phyloP scores from a whole-genome alignment of 2,329 filamentous ascomycete species.

The Sclerotinia minor region DNA sequence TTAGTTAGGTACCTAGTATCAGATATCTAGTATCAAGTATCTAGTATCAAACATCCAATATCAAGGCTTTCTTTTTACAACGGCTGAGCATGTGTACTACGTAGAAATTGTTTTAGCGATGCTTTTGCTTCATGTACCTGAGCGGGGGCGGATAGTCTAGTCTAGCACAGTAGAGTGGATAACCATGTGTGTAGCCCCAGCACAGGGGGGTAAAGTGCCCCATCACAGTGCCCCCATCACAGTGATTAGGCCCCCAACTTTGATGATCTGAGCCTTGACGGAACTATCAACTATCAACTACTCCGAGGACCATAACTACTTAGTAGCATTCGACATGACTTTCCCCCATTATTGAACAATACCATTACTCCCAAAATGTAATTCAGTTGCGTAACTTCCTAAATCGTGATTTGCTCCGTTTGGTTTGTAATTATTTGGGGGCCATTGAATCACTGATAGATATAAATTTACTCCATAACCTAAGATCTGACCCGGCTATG shows the following conservation, averaged over 20 bases:
- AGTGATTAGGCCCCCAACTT: slow-evolving; percentile 14
- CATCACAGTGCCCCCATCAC: background rate
- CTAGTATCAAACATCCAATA: no score
- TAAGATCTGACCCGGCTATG: background rate
- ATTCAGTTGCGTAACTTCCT: slow-evolving; percentile 4
- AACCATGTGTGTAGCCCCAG: background rate
- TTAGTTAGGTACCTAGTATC: background rate
- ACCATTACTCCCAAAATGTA: background rate
- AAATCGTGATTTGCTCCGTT: background rate
- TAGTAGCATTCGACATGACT: background rate
- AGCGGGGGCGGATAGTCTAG: background rate
- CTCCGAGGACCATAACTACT: no score
- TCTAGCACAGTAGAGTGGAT: background rate
- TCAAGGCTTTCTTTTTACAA: background rate
- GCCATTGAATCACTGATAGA: no score
- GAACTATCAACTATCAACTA: background rate
- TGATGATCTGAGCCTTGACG: background rate
- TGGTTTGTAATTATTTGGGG: background rate
- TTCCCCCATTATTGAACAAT: background rate
- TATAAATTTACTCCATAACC: background rate
- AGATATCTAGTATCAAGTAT: background rate
- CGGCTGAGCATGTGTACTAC: background rate
- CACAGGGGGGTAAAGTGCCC: background rate
- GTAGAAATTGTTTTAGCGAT: background rate
- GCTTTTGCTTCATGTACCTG: background rate